Percentiles rank a stretch among this genome's conserved stretches.
phyloP scores from a whole-genome alignment of 768 basidiomycete genomes.

The Antrodiella citrinella region DNA sequence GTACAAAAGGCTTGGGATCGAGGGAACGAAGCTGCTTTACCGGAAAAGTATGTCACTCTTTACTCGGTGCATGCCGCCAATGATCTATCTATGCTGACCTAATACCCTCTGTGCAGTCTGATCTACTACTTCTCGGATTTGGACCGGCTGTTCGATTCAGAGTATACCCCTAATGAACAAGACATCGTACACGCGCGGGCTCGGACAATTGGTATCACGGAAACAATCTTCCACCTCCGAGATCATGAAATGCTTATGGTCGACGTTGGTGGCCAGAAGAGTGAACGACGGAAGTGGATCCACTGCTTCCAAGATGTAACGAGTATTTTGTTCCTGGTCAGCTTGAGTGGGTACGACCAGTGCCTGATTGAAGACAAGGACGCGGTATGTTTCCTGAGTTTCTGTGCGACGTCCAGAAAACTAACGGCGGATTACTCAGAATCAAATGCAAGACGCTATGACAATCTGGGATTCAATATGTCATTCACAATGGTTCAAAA shows the following conservation, averaged over 20 bases:
- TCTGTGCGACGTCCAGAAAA: neutral
- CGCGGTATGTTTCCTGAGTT: slow-evolving; percentile 48
- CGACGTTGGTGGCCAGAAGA: slow-evolving; percentile 91
- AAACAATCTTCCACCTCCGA: slow-evolving; percentile 73
- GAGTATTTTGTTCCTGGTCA: slow-evolving; percentile 85
- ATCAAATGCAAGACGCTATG: slow-evolving; percentile 98
- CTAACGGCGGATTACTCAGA: slow-evolving; percentile 35
- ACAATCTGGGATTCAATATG: slow-evolving; percentile 99
- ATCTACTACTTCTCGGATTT: slow-evolving; percentile 73
- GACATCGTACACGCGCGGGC: slow-evolving; percentile 84
- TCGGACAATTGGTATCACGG: slow-evolving; percentile 86
- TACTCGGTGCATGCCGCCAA: slow-evolving; percentile 4
- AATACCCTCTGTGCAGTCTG: slow-evolving; percentile 36
- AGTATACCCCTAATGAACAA: slow-evolving; percentile 70
- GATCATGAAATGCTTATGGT: slow-evolving; percentile 89
- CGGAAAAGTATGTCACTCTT: slow-evolving; percentile 59
- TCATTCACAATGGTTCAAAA: slow-evolving; percentile 95
- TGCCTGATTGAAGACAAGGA: slow-evolving; percentile 90
- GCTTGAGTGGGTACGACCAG: slow-evolving; percentile 89
- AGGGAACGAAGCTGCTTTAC: slow-evolving; percentile 86
- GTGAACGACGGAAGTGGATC: slow-evolving; percentile 89
- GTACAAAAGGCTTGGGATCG: slow-evolving; percentile 70
- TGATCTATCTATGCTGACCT: slow-evolving; percentile 6
- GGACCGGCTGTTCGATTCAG: slow-evolving; percentile 69
- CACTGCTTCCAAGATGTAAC: slow-evolving; percentile 95